Conservation (phyloP, 345 rosid species). For the Sisymbrium irio region DNA sequence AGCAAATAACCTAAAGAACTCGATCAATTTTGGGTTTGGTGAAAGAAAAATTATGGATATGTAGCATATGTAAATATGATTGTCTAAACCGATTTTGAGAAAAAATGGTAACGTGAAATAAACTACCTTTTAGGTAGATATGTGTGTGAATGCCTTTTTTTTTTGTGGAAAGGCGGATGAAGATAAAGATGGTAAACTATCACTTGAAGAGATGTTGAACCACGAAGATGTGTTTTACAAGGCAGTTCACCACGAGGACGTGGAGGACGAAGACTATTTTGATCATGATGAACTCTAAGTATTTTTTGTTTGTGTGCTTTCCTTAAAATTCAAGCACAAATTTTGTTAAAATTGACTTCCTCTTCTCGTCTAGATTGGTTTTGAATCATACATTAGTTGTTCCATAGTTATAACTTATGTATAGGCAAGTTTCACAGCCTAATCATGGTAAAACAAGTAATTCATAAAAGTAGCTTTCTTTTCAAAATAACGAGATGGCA, state of each 20-base stretch:
- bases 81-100: too few species aligned
- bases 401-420: neutral
- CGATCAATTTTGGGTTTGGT: too few species aligned
- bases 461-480: too few species aligned
- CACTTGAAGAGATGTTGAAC: conserved; percentile 56
- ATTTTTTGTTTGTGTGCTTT: neutral
- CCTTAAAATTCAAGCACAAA: neutral
- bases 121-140: too few species aligned
- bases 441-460: neutral
- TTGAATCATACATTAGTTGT: neutral
- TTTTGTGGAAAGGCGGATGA: conserved; percentile 53
- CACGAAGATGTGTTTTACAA: conserved; percentile 57
- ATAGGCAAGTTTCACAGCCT: neutral
- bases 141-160: neutral
- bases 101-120: too few species aligned
- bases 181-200: conserved; percentile 50
- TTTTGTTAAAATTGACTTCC: neutral
- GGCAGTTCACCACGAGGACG: conserved; percentile 38
- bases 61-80: too few species aligned
- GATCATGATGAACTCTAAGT: conserved; percentile 56
- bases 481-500: neutral
- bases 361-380: conserved; percentile 14
- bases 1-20: too few species aligned
- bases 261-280: conserved; percentile 41
- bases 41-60: too few species aligned